phyloP scores from a whole-genome alignment of 1,284 basidiomycete species.

The Papiliotrema flavescens region DNA sequence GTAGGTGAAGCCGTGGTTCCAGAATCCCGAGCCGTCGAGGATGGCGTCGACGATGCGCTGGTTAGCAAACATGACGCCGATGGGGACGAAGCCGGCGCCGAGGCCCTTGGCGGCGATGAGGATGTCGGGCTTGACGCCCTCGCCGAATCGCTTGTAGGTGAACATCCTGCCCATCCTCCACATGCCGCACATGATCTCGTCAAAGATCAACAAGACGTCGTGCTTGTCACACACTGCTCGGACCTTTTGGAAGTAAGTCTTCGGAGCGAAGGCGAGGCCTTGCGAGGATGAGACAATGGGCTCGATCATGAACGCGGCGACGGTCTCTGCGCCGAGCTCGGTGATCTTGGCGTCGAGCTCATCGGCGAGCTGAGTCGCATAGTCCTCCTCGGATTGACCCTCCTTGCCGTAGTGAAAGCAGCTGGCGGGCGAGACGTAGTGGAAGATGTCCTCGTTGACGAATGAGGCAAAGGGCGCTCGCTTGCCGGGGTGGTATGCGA shows the following conservation, averaged over 20 bases:
- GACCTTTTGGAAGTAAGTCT: conserved; percentile 58
- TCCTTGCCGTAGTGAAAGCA: conserved; percentile 65
- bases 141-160: conserved; percentile 55
- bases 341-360: conserved; percentile 80
- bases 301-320: conserved; percentile 50
- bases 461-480: not conserved
- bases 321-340: conserved; percentile 71
- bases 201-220: conserved; percentile 74
- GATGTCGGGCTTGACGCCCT: conserved; percentile 64
- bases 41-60: conserved; percentile 53
- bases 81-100: conserved; percentile 76
- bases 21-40: not conserved
- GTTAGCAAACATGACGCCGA: conserved; percentile 71
- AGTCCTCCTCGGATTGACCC: conserved; percentile 70
- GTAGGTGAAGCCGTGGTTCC: conserved; percentile 2
- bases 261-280: conserved; percentile 51
- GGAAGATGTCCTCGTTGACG: conserved; percentile 16
- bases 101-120: conserved; percentile 84
- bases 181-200: conserved; percentile 83
- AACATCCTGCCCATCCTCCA: conserved; percentile 71
- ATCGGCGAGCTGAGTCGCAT: conserved; percentile 67
- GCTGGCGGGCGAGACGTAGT: conserved; percentile 59
- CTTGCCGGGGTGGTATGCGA: conserved; percentile 12
- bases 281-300: conserved; percentile 68
- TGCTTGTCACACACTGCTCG: conserved; percentile 78